Evolutionary conservation across 2,329 filamentous ascomycete genomes (phyloP).

Genomic region (Pezicula radicicola): DNA sequence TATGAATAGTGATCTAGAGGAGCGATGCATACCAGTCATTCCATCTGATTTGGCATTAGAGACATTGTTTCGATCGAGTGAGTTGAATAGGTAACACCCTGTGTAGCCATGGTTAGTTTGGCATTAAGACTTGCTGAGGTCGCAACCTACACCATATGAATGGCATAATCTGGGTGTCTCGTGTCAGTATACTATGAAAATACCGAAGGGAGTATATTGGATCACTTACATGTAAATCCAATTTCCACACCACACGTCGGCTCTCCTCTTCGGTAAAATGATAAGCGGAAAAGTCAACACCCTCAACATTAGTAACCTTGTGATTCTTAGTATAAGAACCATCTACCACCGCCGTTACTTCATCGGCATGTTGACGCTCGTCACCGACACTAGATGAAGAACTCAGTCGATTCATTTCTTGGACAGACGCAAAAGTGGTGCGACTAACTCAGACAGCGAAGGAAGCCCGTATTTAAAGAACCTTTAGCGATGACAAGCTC

Average conservation of each 20-base stretch:
- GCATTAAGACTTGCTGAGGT: background rate
- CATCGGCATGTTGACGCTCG: background rate
- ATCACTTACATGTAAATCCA: background rate
- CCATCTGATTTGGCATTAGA: background rate
- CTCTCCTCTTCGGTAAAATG: background rate
- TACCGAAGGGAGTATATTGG: background rate
- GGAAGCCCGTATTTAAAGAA: background rate
- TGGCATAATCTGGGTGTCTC: background rate
- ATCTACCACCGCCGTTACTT: background rate
- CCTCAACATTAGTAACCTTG: background rate
- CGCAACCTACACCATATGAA: background rate
- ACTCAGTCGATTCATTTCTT: background rate
- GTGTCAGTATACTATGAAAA: background rate
- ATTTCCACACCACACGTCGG: background rate
- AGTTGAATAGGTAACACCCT: background rate
- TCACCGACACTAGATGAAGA: background rate
- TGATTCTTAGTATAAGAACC: background rate
- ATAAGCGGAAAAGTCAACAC: background rate
- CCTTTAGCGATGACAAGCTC: background rate
- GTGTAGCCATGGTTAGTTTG: background rate
- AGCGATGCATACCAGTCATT: background rate
- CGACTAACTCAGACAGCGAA: background rate
- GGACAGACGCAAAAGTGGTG: background rate
- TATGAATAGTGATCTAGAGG: background rate
- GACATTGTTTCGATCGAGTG: background rate